Evolutionary conservation across 2,329 filamentous ascomycete species (phyloP), one percentile per base, ranked within the genome.

Genomic region (Plenodomus lindquistii): DNA sequence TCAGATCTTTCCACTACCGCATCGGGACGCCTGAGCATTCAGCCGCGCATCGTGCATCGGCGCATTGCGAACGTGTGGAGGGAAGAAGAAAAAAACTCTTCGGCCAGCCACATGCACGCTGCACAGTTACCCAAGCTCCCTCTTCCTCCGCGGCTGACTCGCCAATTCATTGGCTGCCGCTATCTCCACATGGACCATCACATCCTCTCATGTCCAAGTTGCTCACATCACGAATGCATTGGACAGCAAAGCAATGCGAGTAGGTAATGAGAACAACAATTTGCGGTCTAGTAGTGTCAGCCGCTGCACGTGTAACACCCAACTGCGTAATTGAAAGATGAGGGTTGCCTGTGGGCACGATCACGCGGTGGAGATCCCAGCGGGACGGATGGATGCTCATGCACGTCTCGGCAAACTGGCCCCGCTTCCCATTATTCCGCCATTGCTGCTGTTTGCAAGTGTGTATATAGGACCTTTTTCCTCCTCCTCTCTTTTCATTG

Each of bases 101-200:
- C 48, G 47, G 45, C 40, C 35, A 47, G 41, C 45, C 27, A 7
- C 27, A 31, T 15, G 11, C 11, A 31, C 4, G 9, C 10, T 47
- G 44, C 47, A 49, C 24, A 31, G 48, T 52, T 54, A 50, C 45
- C 50, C 41, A 47, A 51, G 50, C 48, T 54, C 45, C 47, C 50
- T 47, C 54, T 27, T 37, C 16, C 35, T 60, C 59, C 57, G 60
- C 55, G 60, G 59, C 54, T 57, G 54, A 53, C 46, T 63, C 51
- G 55, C 41, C 17, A 42, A 36, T 20, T 42, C n/a, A 60, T 64
- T 62, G 59, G 59, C 44, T 55, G 50, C 24, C 48, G 45, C 46
- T 36, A 31, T n/a, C 27, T 24, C 22, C 22, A 5, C 27, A 31
- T 24, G 16, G 37, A 22, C 37, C 35, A 29, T n/a, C 21, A 37